phyloP scores from a whole-genome alignment of 768 basidiomycete genomes.

The Suillus alpinus region DNA sequence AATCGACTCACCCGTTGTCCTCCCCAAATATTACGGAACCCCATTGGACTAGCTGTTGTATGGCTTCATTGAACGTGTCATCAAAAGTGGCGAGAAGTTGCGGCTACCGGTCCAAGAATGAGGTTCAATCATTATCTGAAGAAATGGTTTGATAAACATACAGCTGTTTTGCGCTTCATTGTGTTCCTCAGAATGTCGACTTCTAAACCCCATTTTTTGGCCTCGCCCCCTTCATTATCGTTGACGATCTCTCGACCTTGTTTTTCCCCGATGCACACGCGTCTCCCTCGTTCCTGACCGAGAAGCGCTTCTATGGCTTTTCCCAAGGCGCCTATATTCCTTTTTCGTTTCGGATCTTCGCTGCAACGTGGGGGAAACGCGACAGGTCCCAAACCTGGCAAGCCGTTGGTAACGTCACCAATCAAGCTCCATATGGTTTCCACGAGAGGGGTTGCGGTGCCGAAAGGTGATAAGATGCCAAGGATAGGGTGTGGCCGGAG shows the following conservation, averaged over 20 bases:
- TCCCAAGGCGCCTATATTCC: slow-evolving; percentile 70
- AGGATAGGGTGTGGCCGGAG: slow-evolving; percentile 62
- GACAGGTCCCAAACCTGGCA: slow-evolving; percentile 75
- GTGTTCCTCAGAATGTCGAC: slow-evolving; percentile 53
- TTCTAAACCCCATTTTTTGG: slow-evolving; percentile 73
- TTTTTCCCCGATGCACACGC: slow-evolving; percentile 58
- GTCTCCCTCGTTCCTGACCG: slow-evolving; percentile 59
- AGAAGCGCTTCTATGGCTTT: slow-evolving; percentile 66
- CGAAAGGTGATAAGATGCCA: slow-evolving; percentile 39
- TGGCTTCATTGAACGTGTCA: slow-evolving; percentile 75
- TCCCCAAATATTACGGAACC: slow-evolving; percentile 67
- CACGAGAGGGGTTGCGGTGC: slow-evolving; percentile 36
- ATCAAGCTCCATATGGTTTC: slow-evolving; percentile 47
- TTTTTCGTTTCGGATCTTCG: slow-evolving; percentile 74
- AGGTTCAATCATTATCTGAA: slow-evolving; percentile 12
- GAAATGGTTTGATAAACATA: slow-evolving; percentile 30
- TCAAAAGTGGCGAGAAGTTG: slow-evolving; percentile 58
- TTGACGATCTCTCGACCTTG: slow-evolving; percentile 19
- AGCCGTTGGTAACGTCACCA: slow-evolving; percentile 53
- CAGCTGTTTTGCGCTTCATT: slow-evolving; percentile 57
- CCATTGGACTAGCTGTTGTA: slow-evolving; percentile 73
- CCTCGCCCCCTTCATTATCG: slow-evolving; percentile 62
- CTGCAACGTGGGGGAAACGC: slow-evolving; percentile 74
- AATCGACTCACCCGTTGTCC: slow-evolving; percentile 55
- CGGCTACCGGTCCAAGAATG: slow-evolving; percentile 39